Percentiles rank a stretch among this genome's conserved stretches.
Evolutionary conservation across 768 basidiomycete genomes (phyloP).

Genomic region (Austroboletus eburneus): DNA sequence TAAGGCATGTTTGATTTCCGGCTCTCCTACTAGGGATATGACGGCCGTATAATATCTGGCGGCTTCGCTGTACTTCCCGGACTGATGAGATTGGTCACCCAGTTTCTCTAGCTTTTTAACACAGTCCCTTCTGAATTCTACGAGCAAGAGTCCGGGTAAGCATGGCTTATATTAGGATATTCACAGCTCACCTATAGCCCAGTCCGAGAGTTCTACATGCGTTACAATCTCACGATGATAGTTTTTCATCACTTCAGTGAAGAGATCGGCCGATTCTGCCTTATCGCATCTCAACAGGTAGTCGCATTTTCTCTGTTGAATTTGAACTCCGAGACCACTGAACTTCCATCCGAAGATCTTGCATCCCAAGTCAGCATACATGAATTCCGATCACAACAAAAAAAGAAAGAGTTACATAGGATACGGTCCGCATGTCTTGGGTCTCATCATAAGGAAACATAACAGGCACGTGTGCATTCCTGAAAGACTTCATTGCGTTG

Average conservation of each 20-base stretch:
- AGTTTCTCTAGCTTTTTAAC: slow-evolving; percentile 5
- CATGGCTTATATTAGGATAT: not conserved
- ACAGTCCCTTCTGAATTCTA: slow-evolving; percentile 9
- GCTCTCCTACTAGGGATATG: slow-evolving; percentile 7
- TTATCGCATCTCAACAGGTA: slow-evolving; percentile 1
- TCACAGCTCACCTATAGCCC: slow-evolving; percentile 6
- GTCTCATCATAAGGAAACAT: slow-evolving; percentile 12
- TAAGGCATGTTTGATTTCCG: not conserved
- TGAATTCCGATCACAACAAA: not conserved
- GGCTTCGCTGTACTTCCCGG: slow-evolving; percentile 6
- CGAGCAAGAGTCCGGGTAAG: not conserved
- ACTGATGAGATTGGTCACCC: slow-evolving; percentile 5
- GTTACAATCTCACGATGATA: slow-evolving; percentile 12
- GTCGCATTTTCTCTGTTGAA: slow-evolving; percentile 14
- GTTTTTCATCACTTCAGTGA: not conserved
- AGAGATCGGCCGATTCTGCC: slow-evolving; percentile 7
- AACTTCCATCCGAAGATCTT: slow-evolving; percentile 22
- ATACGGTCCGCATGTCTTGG: slow-evolving; percentile 11
- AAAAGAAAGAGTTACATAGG: slow-evolving; percentile 7
- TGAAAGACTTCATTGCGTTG: slow-evolving; percentile 6
- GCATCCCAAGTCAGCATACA: not conserved
- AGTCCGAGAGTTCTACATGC: slow-evolving; percentile 14
- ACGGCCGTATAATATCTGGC: slow-evolving; percentile 14
- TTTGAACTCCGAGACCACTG: slow-evolving; percentile 12
- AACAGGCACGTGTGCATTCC: slow-evolving; percentile 4